Evolutionary conservation across 768 basidiomycete species (phyloP), one percentile per base, ranked within the genome.

Genomic region (Saitozyma sp.): DNA sequence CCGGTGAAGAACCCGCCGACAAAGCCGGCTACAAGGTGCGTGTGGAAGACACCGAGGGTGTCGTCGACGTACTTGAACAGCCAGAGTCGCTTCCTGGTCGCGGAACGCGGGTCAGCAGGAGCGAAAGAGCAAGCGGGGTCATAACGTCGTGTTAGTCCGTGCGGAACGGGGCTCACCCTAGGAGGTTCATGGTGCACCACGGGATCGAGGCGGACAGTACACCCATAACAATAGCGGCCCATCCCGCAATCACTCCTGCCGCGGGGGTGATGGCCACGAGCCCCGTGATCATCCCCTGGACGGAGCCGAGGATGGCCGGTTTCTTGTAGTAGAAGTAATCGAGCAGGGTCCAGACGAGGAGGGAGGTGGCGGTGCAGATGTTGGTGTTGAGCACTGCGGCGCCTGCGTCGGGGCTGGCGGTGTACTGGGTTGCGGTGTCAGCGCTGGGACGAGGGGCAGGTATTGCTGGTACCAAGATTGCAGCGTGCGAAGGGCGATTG

Each of bases 281-380:
- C n/a, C 53, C 53, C 19, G 53, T 54, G 20, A 54, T 54, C 53
- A 54, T 54, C 3, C 53, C 53, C 39, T 54, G 53, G 10, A 54
- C 53, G 11, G 53, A 54, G n/a, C 53, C 53, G n/a, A 54, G 53
- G 53, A 54, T 54, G 19, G 53, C 20, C 8, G 53, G 53, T n/a
- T 41, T 37, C 40, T 54, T 41, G 40, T 54, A 54, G 20, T 54
- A 54, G 13, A 54, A 41, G 20, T 54, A 54, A 39, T 54, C 53
- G 40, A 37, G 40, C n/a, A 41, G 17, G 5, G 53, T 54, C 53
- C 53, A 54, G 20, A 38, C 39, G 16, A 54, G 20, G 17, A 54
- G 53, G 17, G 53, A 54, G 5, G 40, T 54, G 53, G 53, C 53
- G 53, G 53, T 54, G n/a, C 53, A 54, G 29, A 54, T 54, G 53